phyloP scores from a whole-genome alignment of 2,329 filamentous ascomycete species.

The Exserohilum turcica region DNA sequence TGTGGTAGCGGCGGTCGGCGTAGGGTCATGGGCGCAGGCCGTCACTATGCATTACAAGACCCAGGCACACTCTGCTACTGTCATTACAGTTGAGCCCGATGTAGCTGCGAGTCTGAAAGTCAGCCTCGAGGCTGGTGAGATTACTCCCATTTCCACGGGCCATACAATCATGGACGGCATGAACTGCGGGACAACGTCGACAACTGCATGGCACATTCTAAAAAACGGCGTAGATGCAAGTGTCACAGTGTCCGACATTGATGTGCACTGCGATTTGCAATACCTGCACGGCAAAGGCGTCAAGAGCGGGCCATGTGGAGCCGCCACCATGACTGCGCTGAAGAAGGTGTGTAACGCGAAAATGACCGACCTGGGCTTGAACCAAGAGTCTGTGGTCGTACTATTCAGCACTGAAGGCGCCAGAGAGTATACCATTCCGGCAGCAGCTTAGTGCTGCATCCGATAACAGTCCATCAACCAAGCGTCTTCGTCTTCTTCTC shows the following conservation, averaged over 20 bases:
- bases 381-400: slow-evolving; percentile 62
- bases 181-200: slow-evolving; percentile 72
- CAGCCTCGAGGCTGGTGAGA: slow-evolving; percentile 57
- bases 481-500: slow-evolving; percentile 41
- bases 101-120: slow-evolving; percentile 63
- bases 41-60: slow-evolving; percentile 69
- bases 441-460: slow-evolving; percentile 13
- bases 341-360: slow-evolving; percentile 52
- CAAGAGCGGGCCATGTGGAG: slow-evolving; percentile 66
- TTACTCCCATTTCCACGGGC: slow-evolving; percentile 59
- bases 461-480: slow-evolving; percentile 4
- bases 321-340: slow-evolving; percentile 63
- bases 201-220: slow-evolving; percentile 67
- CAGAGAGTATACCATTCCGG: slow-evolving; percentile 27
- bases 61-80: slow-evolving; percentile 36
- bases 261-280: slow-evolving; percentile 64
- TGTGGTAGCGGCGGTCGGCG: slow-evolving; percentile 70
- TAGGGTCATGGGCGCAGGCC: slow-evolving; percentile 73
- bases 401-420: slow-evolving; percentile 70
- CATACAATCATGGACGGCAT: slow-evolving; percentile 76
- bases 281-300: slow-evolving; percentile 58
- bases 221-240: slow-evolving; percentile 63
- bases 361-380: slow-evolving; percentile 45
- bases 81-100: slow-evolving; percentile 74
- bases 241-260: slow-evolving; percentile 64